Evolutionary conservation across 345 rosid genomes (phyloP).

Genomic region (Citrus sinensis): DVS_A1.0 CM039163.1:44149001-44149500

Average conservation of each 20-base stretch:
- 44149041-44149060: neutral
- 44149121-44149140: neutral
- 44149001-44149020: neutral
- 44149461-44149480: conserved; percentile 42
- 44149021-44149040: neutral
- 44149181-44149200: neutral
- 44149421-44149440: conserved; percentile 20
- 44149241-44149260: neutral
- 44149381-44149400: conserved; percentile 57
- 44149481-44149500: conserved; percentile 55
- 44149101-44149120: neutral
- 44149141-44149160: too few species aligned
- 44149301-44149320: neutral
- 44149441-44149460: conserved; percentile 18
- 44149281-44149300: neutral
- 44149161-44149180: neutral
- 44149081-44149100: neutral
- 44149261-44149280: neutral
- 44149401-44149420: conserved; percentile 35
- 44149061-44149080: neutral
- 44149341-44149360: neutral
- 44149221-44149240: neutral
- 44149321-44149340: neutral
- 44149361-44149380: conserved; percentile 56
- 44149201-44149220: neutral